Base-by-base conservation (phyloP, 1,139 yeast species). In the Zhuliangozyma blackwelliae region DNA sequence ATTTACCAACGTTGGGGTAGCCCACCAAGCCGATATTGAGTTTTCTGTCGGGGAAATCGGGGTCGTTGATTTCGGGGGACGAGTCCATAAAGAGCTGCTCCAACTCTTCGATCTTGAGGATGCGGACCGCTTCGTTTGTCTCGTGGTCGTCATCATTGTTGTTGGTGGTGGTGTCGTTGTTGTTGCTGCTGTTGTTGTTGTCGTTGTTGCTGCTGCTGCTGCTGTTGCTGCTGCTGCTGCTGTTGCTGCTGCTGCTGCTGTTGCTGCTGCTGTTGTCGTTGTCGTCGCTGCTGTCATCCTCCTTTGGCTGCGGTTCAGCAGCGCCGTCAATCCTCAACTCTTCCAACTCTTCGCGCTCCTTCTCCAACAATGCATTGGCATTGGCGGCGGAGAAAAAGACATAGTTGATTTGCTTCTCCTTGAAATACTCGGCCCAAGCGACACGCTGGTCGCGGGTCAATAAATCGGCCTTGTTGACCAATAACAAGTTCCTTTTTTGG, bases 21-120 rank as follows among this genome's bases (percentile, higher is more conserved):
- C 99, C 99, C 13, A 94, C 98, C 44, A 94, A 74, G 39, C 99
- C 99, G 47, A 94, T 88, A 55, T 89, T 95, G 37, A 88, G 69
- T 41, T 82, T 71, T 46, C 82, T 72, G 29, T 79, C 84, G 13
- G 80, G 80, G 44, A 50, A 72, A 38, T 65, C 75, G 32, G 81
- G 81, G 45, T 63, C 71, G 26, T 64, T 56, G 31, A 88, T 80
- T 35, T 71, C 69, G 7, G 97, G 97, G 0, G 97, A 89, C 40
- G 78, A 84, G n/a, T 70, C 60, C 52, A 88, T 61, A 61, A 92
- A 89, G 23, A 94, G 68, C 11, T 75, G 74, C 61, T 92, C 97
- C 38, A 94, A 72, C 58, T 92, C 94, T 48, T 84, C 87, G 39
- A 92, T 87, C 34, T 83, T 77, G 40, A 92, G 68, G 42, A 94